A percentile compares a stretch with the other conserved stretches of the same genome.
Conservation (phyloP, 2,329 filamentous ascomycete genomes). For the Beauveria asiatica region DNA sequence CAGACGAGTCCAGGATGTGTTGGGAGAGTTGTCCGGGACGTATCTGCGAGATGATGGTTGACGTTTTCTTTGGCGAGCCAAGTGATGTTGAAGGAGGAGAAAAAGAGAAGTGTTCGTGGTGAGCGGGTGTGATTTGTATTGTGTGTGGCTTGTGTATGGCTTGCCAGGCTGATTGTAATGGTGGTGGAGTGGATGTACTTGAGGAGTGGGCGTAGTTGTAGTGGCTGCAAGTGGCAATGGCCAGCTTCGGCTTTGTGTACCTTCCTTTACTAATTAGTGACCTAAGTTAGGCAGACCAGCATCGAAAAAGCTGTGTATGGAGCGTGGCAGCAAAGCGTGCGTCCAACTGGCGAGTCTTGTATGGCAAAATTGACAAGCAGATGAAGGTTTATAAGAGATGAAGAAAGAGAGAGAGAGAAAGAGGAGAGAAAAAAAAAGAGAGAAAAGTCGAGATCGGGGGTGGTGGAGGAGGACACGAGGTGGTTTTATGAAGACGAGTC, state of each 20-base stretch:
- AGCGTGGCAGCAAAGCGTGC: not conserved
- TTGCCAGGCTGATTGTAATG: not conserved
- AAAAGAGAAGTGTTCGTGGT: not conserved
- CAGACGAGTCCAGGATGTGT: not conserved
- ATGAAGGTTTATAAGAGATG: too few species aligned
- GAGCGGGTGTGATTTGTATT: not conserved
- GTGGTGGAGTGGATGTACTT: not conserved
- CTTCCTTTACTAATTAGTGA: too few species aligned
- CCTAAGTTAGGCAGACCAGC: not conserved
- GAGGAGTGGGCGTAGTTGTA: not conserved
- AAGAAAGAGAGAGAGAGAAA: too few species aligned
- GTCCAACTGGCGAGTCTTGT: not conserved
- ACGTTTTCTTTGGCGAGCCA: too few species aligned
- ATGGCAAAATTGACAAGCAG: not conserved
- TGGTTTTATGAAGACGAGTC: slow-evolving; percentile 11
- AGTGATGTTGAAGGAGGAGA: not conserved
- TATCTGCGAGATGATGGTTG: too few species aligned
- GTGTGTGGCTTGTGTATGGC: not conserved
- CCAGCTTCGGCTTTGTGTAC: slow-evolving; percentile 5
- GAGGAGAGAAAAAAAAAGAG: too few species aligned
- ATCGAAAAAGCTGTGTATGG: not conserved
- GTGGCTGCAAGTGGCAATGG: not conserved
- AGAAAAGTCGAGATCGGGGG: not conserved
- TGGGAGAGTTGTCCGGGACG: not conserved
- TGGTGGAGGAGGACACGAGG: not conserved